Percentiles rank a stretch among this genome's conserved stretches.
Evolutionary conservation across 2,329 filamentous ascomycete species (phyloP).

Genomic region (Neofusicoccum kwambonambiense): DNA sequence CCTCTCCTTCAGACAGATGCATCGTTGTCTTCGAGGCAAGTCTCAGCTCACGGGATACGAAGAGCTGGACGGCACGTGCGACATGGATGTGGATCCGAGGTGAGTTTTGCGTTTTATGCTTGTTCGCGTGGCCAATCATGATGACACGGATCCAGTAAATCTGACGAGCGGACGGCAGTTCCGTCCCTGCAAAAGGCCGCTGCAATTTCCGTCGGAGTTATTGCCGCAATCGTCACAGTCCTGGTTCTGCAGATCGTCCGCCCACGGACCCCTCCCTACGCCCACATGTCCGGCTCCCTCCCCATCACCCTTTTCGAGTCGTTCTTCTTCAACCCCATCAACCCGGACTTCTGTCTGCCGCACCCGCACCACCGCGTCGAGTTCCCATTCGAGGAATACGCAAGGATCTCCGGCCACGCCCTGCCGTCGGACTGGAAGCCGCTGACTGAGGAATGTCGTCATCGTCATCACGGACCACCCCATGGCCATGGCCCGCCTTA

Average conservation of each 20-base stretch:
- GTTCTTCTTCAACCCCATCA: slow-evolving; percentile 18
- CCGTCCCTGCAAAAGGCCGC: slow-evolving; percentile 3
- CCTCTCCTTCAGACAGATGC: slow-evolving; percentile 20
- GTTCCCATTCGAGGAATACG: slow-evolving; percentile 4
- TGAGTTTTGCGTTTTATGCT: background rate
- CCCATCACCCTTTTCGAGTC: slow-evolving; percentile 33
- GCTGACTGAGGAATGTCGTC: slow-evolving; percentile 5
- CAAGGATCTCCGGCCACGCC: background rate
- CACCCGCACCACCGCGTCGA: slow-evolving; percentile 6
- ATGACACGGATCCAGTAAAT: background rate
- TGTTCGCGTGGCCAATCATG: background rate
- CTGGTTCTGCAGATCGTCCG: slow-evolving; percentile 33
- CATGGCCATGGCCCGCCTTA: background rate
- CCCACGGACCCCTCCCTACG: slow-evolving; percentile 34
- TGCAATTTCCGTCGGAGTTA: slow-evolving; percentile 12
- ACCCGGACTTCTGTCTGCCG: slow-evolving; percentile 19
- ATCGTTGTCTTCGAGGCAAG: background rate
- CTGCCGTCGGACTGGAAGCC: slow-evolving; percentile 17
- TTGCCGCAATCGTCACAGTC: slow-evolving; percentile 24
- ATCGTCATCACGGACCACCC: background rate
- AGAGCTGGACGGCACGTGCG: background rate
- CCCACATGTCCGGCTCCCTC: slow-evolving; percentile 37
- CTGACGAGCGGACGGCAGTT: background rate
- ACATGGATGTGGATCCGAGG: background rate
- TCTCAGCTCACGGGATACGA: slow-evolving; percentile 6